phyloP scores from a whole-genome alignment of 805 yeast genomes.

The Saccharomycopsis guyanensis region DNA sequence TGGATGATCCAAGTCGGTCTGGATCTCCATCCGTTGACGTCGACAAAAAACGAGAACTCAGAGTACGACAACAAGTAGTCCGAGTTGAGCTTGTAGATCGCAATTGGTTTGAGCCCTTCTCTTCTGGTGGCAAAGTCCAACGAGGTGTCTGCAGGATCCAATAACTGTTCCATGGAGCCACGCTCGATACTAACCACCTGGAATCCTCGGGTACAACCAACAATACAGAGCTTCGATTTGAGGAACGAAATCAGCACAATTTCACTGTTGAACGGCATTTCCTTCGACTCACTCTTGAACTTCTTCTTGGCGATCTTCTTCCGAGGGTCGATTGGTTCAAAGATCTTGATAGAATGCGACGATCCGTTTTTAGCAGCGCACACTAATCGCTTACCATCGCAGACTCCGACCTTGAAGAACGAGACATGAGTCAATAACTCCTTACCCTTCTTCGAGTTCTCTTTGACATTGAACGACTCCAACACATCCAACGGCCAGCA shows the following conservation, averaged over 20 bases:
- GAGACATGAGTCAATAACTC: conserved; percentile 81
- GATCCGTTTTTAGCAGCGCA: conserved; percentile 84
- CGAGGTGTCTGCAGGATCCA: conserved; percentile 98
- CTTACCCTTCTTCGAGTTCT: conserved; percentile 53
- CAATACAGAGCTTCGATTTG: conserved; percentile 71
- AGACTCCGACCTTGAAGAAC: conserved; percentile 88
- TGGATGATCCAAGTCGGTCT: conserved; percentile 88
- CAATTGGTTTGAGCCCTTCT: conserved; percentile 81
- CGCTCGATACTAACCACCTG: conserved; percentile 53
- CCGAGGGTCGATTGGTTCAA: conserved; percentile 64
- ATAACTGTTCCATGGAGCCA: conserved; percentile 50
- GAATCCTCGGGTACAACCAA: conserved; percentile 95
- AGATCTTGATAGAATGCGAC: conserved; percentile 71
- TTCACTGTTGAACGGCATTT: conserved; percentile 77
- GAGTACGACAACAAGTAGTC: conserved; percentile 85
- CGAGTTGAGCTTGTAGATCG: conserved; percentile 81
- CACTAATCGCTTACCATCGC: conserved; percentile 80
- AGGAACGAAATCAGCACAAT: conserved; percentile 88
- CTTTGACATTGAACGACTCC: conserved; percentile 31
- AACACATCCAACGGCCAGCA: conserved; percentile 73
- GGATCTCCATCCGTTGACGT: conserved; percentile 93
- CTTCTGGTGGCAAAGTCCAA: conserved; percentile 84
- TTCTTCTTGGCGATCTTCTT: conserved; percentile 59
- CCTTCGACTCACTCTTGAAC: conserved; percentile 60
- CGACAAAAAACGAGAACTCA: conserved; percentile 90